Conservation (phyloP, 2,329 filamentous ascomycete species). For the Sclerotiophoma versabilis region DNA sequence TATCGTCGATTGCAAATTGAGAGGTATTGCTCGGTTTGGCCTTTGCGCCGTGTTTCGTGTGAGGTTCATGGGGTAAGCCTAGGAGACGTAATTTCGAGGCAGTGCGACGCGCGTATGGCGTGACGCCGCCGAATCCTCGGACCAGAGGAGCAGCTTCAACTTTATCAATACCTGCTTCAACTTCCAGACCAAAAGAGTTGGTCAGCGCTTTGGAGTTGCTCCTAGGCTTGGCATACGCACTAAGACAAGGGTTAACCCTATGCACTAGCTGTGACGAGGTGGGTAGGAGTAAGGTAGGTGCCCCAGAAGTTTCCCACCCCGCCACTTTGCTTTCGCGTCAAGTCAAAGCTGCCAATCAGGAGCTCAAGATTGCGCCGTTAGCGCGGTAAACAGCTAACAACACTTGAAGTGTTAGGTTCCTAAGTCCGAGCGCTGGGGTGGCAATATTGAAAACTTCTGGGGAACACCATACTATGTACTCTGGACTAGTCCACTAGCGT, state of each 20-base stretch:
- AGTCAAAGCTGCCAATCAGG: no score
- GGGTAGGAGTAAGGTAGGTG: no score
- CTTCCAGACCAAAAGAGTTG: constrained; percentile 7
- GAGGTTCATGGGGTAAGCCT: not conserved
- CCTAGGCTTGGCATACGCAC: not conserved
- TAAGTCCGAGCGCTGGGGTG: no score
- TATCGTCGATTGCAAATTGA: constrained; percentile 1
- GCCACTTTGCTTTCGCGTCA: no score
- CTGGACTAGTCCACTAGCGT: no score
- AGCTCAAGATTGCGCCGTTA: no score
- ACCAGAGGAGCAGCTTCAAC: constrained; percentile 8
- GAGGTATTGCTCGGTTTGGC: constrained; percentile 1
- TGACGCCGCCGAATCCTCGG: not conserved
- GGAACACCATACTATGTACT: no score
- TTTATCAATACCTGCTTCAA: constrained; percentile 10
- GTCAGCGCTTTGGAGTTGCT: constrained; percentile 3
- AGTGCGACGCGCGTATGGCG: not conserved
- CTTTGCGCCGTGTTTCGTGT: not conserved
- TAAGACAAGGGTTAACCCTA: not conserved
- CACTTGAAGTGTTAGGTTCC: no score
- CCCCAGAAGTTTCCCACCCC: no score
- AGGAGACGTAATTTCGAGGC: not conserved
- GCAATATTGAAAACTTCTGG: no score
- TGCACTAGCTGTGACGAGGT: not conserved
- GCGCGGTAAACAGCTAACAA: no score